A percentile compares a stretch with the other conserved stretches of the same genome.
Conservation (phyloP, 2,329 filamentous ascomycete genomes). For the Penicillium sp. region DNA sequence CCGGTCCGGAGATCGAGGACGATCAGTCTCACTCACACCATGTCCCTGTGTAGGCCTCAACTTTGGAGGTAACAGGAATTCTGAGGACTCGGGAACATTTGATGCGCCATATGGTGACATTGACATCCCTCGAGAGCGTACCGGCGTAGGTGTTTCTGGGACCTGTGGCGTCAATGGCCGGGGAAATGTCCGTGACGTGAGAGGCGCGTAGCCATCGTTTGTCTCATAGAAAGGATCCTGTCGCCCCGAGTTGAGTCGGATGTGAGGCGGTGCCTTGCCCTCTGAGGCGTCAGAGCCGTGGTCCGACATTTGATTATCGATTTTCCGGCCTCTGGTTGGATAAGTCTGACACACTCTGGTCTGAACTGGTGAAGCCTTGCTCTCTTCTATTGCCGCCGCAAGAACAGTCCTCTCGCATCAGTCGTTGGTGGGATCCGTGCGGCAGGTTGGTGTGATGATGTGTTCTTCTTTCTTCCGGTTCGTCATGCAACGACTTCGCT, state of each 20-base stretch:
- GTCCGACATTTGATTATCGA: constrained; percentile 18
- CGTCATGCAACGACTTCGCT: not conserved
- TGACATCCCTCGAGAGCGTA: constrained; percentile 19
- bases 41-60: constrained; percentile 43
- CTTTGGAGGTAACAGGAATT: constrained; percentile 42
- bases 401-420: not conserved
- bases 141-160: constrained; percentile 2
- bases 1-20: constrained; percentile 47
- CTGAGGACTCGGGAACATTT: constrained; percentile 48
- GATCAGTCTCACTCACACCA: constrained; percentile 50
- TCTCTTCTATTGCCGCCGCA: not conserved
- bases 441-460: not conserved
- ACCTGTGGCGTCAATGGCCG: constrained; percentile 23
- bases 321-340: not conserved
- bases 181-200: constrained; percentile 21
- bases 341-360: not conserved
- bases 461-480: not conserved
- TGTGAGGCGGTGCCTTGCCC: constrained; percentile 50
- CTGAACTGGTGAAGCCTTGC: not conserved
- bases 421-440: not conserved
- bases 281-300: constrained; percentile 12
- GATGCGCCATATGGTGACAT: constrained; percentile 46
- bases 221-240: constrained; percentile 51
- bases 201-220: constrained; percentile 26
- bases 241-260: constrained; percentile 62